Evolutionary conservation across 163 green algal genomes (phyloP), one percentile per base, ranked within the genome.

Genomic region (Dunaliella salina): DNA sequence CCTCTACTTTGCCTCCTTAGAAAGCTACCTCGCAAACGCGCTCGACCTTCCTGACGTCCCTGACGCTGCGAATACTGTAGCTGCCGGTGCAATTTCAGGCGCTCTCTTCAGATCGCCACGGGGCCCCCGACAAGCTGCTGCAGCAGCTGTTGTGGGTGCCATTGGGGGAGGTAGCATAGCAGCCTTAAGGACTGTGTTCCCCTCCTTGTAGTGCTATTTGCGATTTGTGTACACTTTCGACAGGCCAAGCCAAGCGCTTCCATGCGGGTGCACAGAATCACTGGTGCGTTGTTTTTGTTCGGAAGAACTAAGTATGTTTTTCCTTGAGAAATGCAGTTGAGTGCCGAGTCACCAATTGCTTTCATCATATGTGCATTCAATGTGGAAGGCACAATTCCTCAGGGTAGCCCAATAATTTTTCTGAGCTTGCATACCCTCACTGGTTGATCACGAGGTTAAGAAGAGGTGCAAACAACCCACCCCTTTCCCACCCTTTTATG

Each of bases 71-170:
- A 88, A 88, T 83, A 95, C 94, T 32, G 71, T 96, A 20, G 90
- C 80, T 33, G 90, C 94, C 86, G 93, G 93, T 91, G 84, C 94
- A 69, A 32, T 87, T 0, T 94, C 95, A 32, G 96, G 95, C 0
- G 91, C 92, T 0, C 75, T 98, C 0, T 98, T 95, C 91, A 91
- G 95, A 35, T 94, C 94, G 0, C 89, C 94, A 22, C 89, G 95
- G 13, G 96, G 96, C 0, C 95, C 94, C 13, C 89, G 93, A 20
- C 89, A 94, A 83, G 94, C 95, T 30, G 91, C 79, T 1, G 93
- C 96, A 46, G 95, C 95, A 33, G 94, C 90, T 0, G 89, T 84
- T 20, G 87, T 98, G 63, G 96, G 96, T 40, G 85, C 88, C 32
- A 82, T 88, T 4, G 94, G 82, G 57, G 94, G 89, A 0, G 79